These are phyloP conservation scores for Kodamaea nitidulidarum DNA, from an alignment of 805 yeast genomes.

Conservation along the genomic window DNA sequence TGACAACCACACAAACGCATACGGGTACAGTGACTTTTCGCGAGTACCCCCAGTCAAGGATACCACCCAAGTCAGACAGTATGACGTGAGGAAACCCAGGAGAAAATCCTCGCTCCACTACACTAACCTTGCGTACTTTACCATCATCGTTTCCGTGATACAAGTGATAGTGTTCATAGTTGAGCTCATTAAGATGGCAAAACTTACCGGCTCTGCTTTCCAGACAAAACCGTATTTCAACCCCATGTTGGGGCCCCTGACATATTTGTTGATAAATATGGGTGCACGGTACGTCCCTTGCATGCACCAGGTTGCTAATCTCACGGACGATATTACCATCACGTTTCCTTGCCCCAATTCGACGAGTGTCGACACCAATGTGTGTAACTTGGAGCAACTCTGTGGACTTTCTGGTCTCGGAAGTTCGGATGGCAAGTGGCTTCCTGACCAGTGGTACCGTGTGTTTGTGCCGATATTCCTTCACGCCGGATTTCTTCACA, in stretches of 20 bases:
- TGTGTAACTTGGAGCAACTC: conserved; percentile 52
- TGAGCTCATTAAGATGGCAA: conserved; percentile 55
- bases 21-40: background rate
- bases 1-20: conserved; percentile 2
- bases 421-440: conserved; percentile 24
- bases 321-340: conserved; percentile 46
- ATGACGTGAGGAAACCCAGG: conserved; percentile 11
- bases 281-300: conserved; percentile 73
- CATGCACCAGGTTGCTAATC: conserved; percentile 49
- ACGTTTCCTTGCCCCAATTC: conserved; percentile 68
- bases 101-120: conserved; percentile 32
- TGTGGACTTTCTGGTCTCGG: conserved; percentile 58
- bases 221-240: conserved; percentile 70
- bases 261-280: conserved; percentile 60
- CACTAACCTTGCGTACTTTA: conserved; percentile 37
- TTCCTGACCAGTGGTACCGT: conserved; percentile 68
- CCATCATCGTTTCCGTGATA: conserved; percentile 39
- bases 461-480: conserved; percentile 64
- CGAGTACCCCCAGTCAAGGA: background rate
- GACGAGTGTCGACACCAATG: conserved; percentile 50
- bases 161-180: conserved; percentile 58
- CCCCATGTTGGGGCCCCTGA: conserved; percentile 76
- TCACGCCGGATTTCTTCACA: conserved; percentile 72
- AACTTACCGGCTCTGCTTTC: conserved; percentile 58
- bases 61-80: conserved; percentile 12